A percentile compares a stretch with the other conserved stretches of the same genome.
phyloP scores from a whole-genome alignment of 176 grass and related monocot genomes.

The Zoysia pacifica region DNA sequence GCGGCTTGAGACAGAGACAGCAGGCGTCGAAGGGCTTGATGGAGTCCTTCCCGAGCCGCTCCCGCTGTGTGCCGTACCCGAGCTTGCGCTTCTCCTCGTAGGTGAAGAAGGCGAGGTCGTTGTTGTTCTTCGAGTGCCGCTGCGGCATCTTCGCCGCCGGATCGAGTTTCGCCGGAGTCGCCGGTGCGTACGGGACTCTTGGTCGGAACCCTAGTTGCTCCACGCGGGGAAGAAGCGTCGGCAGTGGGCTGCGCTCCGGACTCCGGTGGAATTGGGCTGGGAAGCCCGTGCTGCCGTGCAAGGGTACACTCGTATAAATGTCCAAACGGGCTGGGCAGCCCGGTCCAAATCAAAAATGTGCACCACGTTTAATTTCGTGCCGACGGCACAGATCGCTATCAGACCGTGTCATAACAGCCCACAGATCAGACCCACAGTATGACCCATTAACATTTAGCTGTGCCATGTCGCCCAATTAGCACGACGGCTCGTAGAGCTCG shows the following conservation, averaged over 20 bases:
- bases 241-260: background rate
- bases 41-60: slow-evolving; percentile 96
- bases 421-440: too few species aligned
- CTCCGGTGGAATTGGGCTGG: background rate
- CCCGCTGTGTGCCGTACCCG: slow-evolving; percentile 97
- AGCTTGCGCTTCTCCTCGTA: slow-evolving; percentile 99
- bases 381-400: too few species aligned
- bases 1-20: slow-evolving; percentile 93
- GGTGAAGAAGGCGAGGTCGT: slow-evolving; percentile 98
- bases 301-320: too few species aligned
- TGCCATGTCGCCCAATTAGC: too few species aligned
- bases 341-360: too few species aligned
- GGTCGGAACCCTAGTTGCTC: slow-evolving; percentile 49
- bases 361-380: too few species aligned
- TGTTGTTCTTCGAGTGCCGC: slow-evolving; percentile 99
- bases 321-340: too few species aligned
- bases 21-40: slow-evolving; percentile 99
- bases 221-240: background rate
- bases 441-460: too few species aligned
- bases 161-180: background rate
- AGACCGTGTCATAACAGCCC: too few species aligned
- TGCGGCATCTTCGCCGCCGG: slow-evolving; percentile 73
- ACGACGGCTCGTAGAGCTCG: too few species aligned
- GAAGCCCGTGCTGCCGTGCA: background rate
- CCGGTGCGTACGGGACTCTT: background rate